phyloP scores from a whole-genome alignment of 495 filamentous ascomycete genomes.

The Aspergillus kassunensis region DNA sequence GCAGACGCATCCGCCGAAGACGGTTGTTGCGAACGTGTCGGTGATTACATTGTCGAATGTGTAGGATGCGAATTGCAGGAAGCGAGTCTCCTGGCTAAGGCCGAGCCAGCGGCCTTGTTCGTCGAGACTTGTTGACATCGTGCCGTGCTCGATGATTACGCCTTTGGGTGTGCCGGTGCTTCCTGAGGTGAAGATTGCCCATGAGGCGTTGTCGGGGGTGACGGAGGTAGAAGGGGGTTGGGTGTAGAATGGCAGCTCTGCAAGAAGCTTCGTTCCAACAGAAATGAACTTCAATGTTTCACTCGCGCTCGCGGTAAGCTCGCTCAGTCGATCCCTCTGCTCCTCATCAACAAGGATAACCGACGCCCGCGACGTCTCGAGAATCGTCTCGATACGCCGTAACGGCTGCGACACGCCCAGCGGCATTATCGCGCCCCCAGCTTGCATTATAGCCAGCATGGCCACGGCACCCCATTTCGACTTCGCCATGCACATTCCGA shows the following conservation, averaged over 20 bases:
- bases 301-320: no score
- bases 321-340: no score
- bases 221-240: slow-evolving; percentile 8
- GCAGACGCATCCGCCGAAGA: slow-evolving; percentile 36
- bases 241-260: no score
- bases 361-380: slow-evolving; percentile 38
- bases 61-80: slow-evolving; percentile 43
- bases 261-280: no score
- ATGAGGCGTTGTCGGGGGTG: slow-evolving; percentile 36
- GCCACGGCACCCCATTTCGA: slow-evolving; percentile 54
- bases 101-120: slow-evolving; percentile 24
- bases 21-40: slow-evolving; percentile 37
- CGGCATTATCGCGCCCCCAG: slow-evolving; percentile 57
- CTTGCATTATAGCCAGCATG: slow-evolving; percentile 54
- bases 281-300: no score
- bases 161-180: slow-evolving; percentile 49
- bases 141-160: not conserved
- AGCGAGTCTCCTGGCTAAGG: slow-evolving; percentile 42
- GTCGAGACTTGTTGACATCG: slow-evolving; percentile 3
- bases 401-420: slow-evolving; percentile 53
- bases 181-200: slow-evolving; percentile 46
- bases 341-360: no score
- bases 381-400: slow-evolving; percentile 36
- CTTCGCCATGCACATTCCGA: slow-evolving; percentile 56
- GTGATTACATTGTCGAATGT: slow-evolving; percentile 40